These are phyloP conservation scores for Primulina tabacum DNA, from an alignment of 257 asterid species.

Conservation along the genomic window DNA sequence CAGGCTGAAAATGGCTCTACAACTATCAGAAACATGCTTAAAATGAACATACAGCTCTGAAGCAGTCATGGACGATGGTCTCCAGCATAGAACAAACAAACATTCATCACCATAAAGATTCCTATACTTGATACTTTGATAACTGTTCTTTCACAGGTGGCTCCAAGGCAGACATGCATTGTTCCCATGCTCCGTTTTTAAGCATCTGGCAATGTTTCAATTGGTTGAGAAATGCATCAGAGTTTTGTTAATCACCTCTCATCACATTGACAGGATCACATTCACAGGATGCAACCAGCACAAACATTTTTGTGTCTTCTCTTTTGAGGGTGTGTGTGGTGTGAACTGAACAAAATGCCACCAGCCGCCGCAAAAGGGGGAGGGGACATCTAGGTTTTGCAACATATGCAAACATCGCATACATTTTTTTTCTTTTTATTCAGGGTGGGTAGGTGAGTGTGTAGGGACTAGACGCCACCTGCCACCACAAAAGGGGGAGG, in stretches of 20 bases:
- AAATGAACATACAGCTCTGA: conserved; percentile 14
- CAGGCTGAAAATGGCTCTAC: conserved; percentile 23
- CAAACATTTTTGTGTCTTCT: neutral
- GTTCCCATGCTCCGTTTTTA: conserved; percentile 83
- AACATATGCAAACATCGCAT: neutral
- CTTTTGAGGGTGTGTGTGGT: neutral
- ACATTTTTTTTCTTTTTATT: neutral
- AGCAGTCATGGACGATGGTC: conserved; percentile 19
- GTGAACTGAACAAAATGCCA: neutral
- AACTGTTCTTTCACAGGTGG: conserved; percentile 69
- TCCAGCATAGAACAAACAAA: conserved; percentile 1
- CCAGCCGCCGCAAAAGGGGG: neutral
- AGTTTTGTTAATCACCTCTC: neutral
- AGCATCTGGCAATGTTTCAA: conserved; percentile 62
- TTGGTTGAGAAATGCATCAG: neutral
- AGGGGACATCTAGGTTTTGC: neutral
- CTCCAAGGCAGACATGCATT: conserved; percentile 77
- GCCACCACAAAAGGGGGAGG: neutral
- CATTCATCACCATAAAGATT: neutral
- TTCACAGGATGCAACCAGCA: conserved; percentile 5
- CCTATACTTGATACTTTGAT: conserved; percentile 14
- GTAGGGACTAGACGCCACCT: neutral
- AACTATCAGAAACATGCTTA: conserved; percentile 17
- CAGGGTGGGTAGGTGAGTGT: too few species aligned
- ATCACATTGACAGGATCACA: neutral